Percentiles rank a stretch among this genome's conserved stretches.
phyloP scores from a whole-genome alignment of 1,284 basidiomycete genomes.

The Malassezia psittaci region DNA sequence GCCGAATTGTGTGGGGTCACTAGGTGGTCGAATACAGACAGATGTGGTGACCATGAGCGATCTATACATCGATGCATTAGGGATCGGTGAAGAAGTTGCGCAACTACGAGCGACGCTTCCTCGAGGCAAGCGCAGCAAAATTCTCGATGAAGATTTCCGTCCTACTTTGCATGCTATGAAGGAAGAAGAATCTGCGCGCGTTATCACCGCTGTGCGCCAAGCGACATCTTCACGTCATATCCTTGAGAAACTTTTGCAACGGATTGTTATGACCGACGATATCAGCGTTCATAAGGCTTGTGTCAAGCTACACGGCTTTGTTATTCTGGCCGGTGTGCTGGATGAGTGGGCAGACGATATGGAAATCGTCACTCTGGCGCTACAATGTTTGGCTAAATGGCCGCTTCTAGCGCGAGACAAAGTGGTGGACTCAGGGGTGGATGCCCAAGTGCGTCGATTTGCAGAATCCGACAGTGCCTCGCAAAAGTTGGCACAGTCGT shows the following conservation, averaged over 20 bases:
- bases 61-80: conserved; percentile 88
- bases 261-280: conserved; percentile 82
- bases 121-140: conserved; percentile 80
- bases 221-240: conserved; percentile 70
- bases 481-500: conserved; percentile 49
- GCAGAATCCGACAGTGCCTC: conserved; percentile 17
- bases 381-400: conserved; percentile 53
- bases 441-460: conserved; percentile 43
- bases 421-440: conserved; percentile 60
- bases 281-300: conserved; percentile 67
- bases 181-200: conserved; percentile 67
- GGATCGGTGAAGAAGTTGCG: conserved; percentile 83
- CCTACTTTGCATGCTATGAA: conserved; percentile 62
- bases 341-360: conserved; percentile 66
- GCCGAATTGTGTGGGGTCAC: conserved; percentile 84
- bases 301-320: conserved; percentile 87
- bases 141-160: conserved; percentile 82
- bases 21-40: conserved; percentile 97
- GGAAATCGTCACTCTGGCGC: conserved; percentile 61
- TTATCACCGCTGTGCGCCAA: conserved; percentile 82
- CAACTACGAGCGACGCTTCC: conserved; percentile 66
- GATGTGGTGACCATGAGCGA: conserved; percentile 88
- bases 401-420: conserved; percentile 82
- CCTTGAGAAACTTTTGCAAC: conserved; percentile 68
- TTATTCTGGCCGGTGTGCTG: conserved; percentile 77